Base-by-base conservation (phyloP, 371 early-diverging fungal genomes). In the Apophysomyces elegans region DNA sequence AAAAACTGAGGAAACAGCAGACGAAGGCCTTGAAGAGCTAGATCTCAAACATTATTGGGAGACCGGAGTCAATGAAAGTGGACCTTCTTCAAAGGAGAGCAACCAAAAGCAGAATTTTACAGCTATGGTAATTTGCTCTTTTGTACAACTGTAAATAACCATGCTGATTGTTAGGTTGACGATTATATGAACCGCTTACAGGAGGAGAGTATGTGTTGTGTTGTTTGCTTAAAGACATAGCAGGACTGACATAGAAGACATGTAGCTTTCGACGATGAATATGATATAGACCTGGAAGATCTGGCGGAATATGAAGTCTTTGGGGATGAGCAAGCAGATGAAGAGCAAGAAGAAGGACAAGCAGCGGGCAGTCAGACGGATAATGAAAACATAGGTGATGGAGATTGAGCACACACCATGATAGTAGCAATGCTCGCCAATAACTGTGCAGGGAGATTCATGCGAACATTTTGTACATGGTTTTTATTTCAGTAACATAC, bases 141-240 rank as follows among this genome's bases (percentile, higher is more conserved):
- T 21, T 21, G 4, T 21, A 50, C 8, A 7, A 21, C 21, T 7
- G 21, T 50, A 50, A 50, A n/a, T 8, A 58, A 32, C 44, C 60
- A 58, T 36, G 35, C 2, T 54, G 56, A 0, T 63, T 56, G 35
- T 56, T 64, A 41, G 18, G 73, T 66, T 7, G 70, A 73, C 57
- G 64, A 73, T 7, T 73, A 69, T 26, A 73, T 73, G 45, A 62
- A 54, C 8, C 59, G 62, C 35, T 18, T 69, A 5, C 59, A 54
- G 38, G 57, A 59, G 1, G 50, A 37, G 9, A 61, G 58, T 41
- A 57, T 36, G 41, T 56, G n/a, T n/a, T 21, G 16, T 47, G 16
- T 37, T 1, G 11, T 14, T 45, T 9, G 37, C 13, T 9, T 18
- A 8, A 37, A 7, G 1, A 12, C 14, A 36, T 39, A 11, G 36